Evolutionary conservation across 202 grass and related monocot species (phyloP), one percentile per base, ranked within the genome.

Genomic region (Brachypodium distachyon): DNA sequence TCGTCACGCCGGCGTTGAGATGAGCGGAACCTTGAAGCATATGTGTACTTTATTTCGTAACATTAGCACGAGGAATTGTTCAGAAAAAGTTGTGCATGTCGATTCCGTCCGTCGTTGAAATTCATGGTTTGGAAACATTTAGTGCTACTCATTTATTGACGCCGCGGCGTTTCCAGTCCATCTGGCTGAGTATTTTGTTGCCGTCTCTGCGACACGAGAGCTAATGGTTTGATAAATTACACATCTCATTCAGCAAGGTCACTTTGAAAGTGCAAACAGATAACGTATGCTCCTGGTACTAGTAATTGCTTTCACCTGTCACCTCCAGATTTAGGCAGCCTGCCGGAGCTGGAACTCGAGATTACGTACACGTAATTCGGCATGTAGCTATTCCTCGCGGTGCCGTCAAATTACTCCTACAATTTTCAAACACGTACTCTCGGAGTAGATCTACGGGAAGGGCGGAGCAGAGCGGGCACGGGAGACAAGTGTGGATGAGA

Each of bases 401-500:
- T 17, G 53, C 6, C 6, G 53, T 59, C 54, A 61, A 19, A 54
- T 44, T 73, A 70, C 61, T 44, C 40, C 73, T 17, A 5, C 0
- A 3, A 10, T 31, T 79, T 48, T 75, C 3, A 64, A 76, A 69
- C 61, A 12, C 5, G n/a, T 39, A 37, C 34, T 4, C 31, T 68
- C 10, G 46, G 80, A 40, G 40, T 11, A 75, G 75, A 80, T 76
- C 75, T 62, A 5, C 17, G 27, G 5, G 31, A 62, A 29, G 25
- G 50, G 6, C 27, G 22, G 62, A 67, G 36, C 25, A 33, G n/a
- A n/a, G 57, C 44, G 68, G 40, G 36, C 60, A 3, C 14, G 4
- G 27, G 73, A 47, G 70, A 67, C 63, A 64, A 74, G 86, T 59
- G 86, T 81, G 86, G 71, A 88, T 56, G 70, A 41, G 54, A 68